phyloP scores from a whole-genome alignment of 1,139 yeast genomes.

The Pichia sp. region DNA sequence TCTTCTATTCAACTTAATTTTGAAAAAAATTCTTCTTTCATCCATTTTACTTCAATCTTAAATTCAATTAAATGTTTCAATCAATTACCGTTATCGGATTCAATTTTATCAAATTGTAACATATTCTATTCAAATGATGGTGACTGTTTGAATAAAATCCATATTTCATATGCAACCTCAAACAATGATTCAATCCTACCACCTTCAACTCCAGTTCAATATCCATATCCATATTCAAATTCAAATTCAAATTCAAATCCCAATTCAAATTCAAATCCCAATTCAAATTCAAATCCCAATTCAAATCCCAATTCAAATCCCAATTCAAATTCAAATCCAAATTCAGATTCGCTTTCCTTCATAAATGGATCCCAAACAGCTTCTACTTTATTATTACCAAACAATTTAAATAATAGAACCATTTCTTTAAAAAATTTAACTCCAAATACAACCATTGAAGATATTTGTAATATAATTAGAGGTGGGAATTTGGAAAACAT shows the following conservation, averaged over 20 bases:
- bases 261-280: too few species aligned
- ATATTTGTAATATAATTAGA: constrained; percentile 86
- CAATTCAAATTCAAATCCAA: background rate
- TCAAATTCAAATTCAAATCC: too few species aligned
- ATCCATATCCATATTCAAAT: background rate
- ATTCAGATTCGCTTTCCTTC: too few species aligned
- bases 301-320: too few species aligned
- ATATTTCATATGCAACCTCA: constrained; percentile 22
- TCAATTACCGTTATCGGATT: constrained; percentile 43
- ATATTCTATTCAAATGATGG: constrained; percentile 78
- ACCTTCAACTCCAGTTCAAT: background rate
- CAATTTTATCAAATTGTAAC: constrained; percentile 55
- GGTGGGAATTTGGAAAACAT: constrained; percentile 79
- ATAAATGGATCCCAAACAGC: too few species aligned
- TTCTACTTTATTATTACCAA: constrained; percentile 17
- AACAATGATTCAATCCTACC: background rate
- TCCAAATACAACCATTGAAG: constrained; percentile 80
- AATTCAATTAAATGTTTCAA: constrained; percentile 79
- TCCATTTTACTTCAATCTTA: constrained; percentile 74
- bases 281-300: background rate
- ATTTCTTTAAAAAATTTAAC: constrained; percentile 86
- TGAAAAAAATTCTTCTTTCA: constrained; percentile 72
- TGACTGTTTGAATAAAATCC: constrained; percentile 29
- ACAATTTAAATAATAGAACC: constrained; percentile 83
- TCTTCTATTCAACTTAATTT: constrained; percentile 71